These are phyloP conservation scores for Rhodotorula babjevae DNA, from an alignment of 768 basidiomycete species.

Conservation along the genomic window DNA sequence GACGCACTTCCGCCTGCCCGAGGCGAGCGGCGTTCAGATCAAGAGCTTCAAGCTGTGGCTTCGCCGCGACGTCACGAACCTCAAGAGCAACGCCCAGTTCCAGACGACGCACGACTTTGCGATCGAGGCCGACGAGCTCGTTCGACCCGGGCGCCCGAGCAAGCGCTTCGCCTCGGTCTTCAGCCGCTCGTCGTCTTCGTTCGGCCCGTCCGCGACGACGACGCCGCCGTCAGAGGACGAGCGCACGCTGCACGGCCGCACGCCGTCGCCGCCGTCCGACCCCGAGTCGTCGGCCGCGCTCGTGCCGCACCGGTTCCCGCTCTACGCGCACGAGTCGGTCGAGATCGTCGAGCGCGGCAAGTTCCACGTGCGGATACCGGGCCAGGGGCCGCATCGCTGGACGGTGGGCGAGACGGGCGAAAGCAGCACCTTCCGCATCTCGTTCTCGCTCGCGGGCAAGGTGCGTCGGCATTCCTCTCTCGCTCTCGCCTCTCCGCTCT, in stretches of 20 bases:
- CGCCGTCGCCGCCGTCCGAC: conserved; percentile 10
- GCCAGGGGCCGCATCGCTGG: background rate
- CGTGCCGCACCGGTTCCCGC: background rate
- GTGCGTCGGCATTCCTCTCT: background rate
- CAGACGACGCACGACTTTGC: background rate
- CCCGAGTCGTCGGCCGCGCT: background rate
- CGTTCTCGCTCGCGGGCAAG: conserved; percentile 3
- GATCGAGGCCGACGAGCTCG: background rate
- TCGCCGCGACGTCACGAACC: background rate
- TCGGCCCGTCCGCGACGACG: background rate
- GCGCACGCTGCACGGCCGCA: conserved; percentile 1
- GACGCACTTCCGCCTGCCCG: conserved; percentile 2
- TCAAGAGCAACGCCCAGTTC: background rate
- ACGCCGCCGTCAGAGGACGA: conserved; percentile 11
- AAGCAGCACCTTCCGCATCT: conserved; percentile 3
- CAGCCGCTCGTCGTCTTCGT: background rate
- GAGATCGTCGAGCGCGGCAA: background rate
- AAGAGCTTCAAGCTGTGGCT: conserved; percentile 11
- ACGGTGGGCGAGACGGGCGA: conserved; percentile 19
- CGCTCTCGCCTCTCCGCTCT: background rate
- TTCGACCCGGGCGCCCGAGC: background rate
- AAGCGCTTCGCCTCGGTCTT: background rate
- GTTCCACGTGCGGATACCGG: background rate
- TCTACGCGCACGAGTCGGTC: background rate
- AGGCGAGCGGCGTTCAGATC: background rate